A percentile compares a stretch with the other conserved stretches of the same genome.
These are phyloP conservation scores for Septoria petroselini DNA, from an alignment of 2,329 filamentous ascomycete species.

Conservation along the genomic window DNA sequence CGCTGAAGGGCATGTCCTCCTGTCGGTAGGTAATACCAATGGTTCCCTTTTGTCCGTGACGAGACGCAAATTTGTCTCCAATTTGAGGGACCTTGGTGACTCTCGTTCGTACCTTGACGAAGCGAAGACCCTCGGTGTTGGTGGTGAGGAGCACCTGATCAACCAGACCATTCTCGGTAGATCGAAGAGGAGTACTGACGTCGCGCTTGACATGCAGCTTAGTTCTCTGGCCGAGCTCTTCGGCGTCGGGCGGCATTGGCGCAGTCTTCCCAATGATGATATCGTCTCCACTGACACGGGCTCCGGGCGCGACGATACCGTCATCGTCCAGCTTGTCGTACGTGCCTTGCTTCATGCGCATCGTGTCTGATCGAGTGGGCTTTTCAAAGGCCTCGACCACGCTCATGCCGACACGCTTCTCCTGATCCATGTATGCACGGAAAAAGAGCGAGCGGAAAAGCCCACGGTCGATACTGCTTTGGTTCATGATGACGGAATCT, in stretches of 20 bases:
- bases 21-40: slow-evolving; percentile 97
- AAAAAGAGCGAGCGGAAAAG: slow-evolving; percentile 98
- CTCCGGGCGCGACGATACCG: slow-evolving; percentile 88
- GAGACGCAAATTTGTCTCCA: slow-evolving; percentile 97
- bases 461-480: slow-evolving; percentile 96
- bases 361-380: slow-evolving; percentile 79
- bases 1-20: slow-evolving; percentile 97
- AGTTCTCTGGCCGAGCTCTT: slow-evolving; percentile 89
- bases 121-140: slow-evolving; percentile 88
- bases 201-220: slow-evolving; percentile 90
- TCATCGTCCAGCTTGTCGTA: slow-evolving; percentile 89
- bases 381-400: slow-evolving; percentile 95
- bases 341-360: slow-evolving; percentile 74
- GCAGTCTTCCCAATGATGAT: slow-evolving; percentile 99
- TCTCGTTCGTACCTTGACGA: slow-evolving; percentile 94
- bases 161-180: slow-evolving; percentile 94
- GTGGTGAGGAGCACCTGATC: slow-evolving; percentile 92
- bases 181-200: slow-evolving; percentile 88
- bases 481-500: slow-evolving; percentile 99
- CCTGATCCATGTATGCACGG: slow-evolving; percentile 92
- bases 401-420: slow-evolving; percentile 92
- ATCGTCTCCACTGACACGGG: slow-evolving; percentile 93
- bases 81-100: slow-evolving; percentile 99
- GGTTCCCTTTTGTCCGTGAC: slow-evolving; percentile 98
- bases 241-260: slow-evolving; percentile 85